A percentile compares a stretch with the other conserved stretches of the same genome.
Evolutionary conservation across 2,329 filamentous ascomycete genomes (phyloP).

Genomic region (Trichoderma endophyticum): DNA sequence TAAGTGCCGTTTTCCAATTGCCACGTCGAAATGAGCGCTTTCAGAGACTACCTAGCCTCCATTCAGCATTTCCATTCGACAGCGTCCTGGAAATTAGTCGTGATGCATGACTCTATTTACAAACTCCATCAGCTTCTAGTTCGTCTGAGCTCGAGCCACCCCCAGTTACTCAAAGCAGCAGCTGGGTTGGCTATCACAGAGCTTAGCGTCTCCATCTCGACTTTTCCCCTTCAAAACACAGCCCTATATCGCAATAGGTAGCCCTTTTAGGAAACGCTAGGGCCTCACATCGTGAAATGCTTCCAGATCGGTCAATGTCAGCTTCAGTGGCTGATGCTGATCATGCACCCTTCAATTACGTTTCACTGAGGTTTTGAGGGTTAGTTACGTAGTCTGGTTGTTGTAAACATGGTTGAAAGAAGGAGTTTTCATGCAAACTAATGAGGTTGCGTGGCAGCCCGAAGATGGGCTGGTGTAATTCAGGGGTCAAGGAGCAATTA

Average conservation of each 20-base stretch:
- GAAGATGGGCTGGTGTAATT: not conserved
- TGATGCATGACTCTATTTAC: too few relatives aligned
- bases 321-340: not conserved
- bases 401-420: not conserved
- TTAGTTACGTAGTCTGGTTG: not conserved
- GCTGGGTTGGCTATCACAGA: not conserved
- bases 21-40: too few relatives aligned
- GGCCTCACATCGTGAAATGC: not conserved
- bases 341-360: not conserved
- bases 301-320: not conserved
- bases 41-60: too few relatives aligned
- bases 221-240: not conserved
- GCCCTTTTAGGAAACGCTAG: not conserved
- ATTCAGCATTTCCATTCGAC: too few relatives aligned
- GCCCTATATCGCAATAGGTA: not conserved
- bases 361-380: not conserved
- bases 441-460: not conserved
- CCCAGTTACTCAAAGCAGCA: too few relatives aligned
- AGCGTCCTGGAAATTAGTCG: too few relatives aligned
- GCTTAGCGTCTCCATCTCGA: not conserved
- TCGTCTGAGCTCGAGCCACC: too few relatives aligned
- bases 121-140: too few relatives aligned
- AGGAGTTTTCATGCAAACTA: not conserved
- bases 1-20: too few relatives aligned
- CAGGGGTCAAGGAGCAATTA: not conserved